A percentile compares a stretch with the other conserved stretches of the same genome.
phyloP scores from a whole-genome alignment of 345 rosid species.

The Bruguiera gymnorhiza region DNA sequence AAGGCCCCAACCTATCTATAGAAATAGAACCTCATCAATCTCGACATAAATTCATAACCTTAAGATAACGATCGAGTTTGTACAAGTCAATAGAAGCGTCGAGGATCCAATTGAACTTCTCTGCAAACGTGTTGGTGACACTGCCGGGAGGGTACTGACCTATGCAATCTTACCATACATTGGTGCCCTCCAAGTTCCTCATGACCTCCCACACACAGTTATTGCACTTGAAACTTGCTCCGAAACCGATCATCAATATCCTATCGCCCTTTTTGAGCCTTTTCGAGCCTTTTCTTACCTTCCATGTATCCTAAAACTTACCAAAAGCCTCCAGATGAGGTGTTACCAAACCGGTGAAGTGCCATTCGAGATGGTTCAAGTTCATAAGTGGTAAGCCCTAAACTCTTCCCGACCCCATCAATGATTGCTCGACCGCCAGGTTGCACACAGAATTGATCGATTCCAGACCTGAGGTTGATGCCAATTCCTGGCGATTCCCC shows the following conservation, averaged over 20 bases:
- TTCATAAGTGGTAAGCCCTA: conserved; percentile 15
- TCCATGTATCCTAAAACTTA: conserved; percentile 34
- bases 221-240: conserved; percentile 35
- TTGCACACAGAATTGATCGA: conserved; percentile 32
- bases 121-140: conserved; percentile 32
- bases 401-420: conserved; percentile 22
- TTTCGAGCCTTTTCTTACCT: conserved; percentile 31
- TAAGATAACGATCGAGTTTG: not conserved
- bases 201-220: conserved; percentile 30
- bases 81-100: conserved; percentile 3
- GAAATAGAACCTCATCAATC: too few species aligned
- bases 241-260: conserved; percentile 29
- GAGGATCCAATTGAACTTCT: conserved; percentile 36
- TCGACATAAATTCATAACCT: not conserved
- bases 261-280: conserved; percentile 26
- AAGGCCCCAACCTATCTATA: too few species aligned
- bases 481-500: conserved; percentile 27
- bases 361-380: conserved; percentile 40
- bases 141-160: conserved; percentile 33
- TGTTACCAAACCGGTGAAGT: conserved; percentile 32
- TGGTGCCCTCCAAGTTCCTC: conserved; percentile 16
- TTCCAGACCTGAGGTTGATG: conserved; percentile 23
- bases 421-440: conserved; percentile 31
- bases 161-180: conserved; percentile 55
- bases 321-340: conserved; percentile 30